Evolutionary conservation across 176 grass and related monocot genomes (phyloP).

Genomic region (Zoysia japonica): DNA sequence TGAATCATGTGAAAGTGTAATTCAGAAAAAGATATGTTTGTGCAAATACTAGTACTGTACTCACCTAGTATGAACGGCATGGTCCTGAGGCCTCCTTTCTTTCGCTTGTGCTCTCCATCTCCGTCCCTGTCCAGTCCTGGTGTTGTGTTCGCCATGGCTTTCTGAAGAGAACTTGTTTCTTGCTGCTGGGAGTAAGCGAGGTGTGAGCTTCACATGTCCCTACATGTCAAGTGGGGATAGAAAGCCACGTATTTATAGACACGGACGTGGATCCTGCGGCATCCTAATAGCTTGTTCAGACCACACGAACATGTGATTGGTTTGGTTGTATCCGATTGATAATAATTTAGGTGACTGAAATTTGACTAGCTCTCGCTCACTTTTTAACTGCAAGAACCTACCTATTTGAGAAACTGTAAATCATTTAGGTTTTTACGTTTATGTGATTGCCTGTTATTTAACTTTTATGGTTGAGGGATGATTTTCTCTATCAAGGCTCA

Average conservation of each 20-base stretch:
- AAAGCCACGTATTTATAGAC: conserved; percentile 29
- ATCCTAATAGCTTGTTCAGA: background rate
- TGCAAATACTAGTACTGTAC: background rate
- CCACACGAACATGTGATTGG: background rate
- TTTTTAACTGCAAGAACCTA: too few relatives aligned
- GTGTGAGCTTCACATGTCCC: conserved; percentile 14
- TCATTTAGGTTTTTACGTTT: too few relatives aligned
- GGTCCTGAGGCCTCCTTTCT: conserved; percentile 69
- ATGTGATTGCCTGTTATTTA: too few relatives aligned
- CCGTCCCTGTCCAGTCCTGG: conserved; percentile 1
- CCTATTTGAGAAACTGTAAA: too few relatives aligned
- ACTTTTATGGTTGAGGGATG: too few relatives aligned
- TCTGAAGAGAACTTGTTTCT: background rate
- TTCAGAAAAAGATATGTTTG: background rate
- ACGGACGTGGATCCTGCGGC: too few relatives aligned
- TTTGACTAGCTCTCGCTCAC: too few relatives aligned
- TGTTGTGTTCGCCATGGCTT: conserved; percentile 18
- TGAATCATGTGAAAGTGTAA: background rate
- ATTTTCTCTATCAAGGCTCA: too few relatives aligned
- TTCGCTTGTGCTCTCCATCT: conserved; percentile 39
- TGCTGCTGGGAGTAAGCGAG: background rate
- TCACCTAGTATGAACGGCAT: conserved; percentile 80
- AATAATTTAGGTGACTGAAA: background rate
- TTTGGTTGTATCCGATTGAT: background rate
- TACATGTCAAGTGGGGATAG: conserved; percentile 15